These are phyloP conservation scores for Boechera retrofracta DNA, from an alignment of 345 rosid species.

Conservation along the genomic window DNA sequence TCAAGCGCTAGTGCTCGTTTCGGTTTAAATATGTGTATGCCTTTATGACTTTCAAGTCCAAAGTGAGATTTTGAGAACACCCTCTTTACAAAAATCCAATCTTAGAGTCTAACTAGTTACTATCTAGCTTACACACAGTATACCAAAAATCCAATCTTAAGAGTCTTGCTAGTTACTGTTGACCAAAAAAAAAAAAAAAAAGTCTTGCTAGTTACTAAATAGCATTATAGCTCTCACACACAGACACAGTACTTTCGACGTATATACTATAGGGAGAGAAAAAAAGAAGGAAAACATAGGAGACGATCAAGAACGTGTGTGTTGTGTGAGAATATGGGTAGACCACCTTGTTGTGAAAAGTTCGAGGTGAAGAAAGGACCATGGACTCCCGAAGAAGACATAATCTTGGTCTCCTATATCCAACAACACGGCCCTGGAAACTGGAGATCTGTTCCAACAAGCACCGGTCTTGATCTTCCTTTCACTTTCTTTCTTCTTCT, in stretches of 20 bases:
- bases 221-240: background rate
- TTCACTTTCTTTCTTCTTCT: constrained; percentile 4
- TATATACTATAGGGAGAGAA: too few species aligned
- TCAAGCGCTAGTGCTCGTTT: constrained; percentile 17
- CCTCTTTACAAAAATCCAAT: constrained; percentile 29
- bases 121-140: background rate
- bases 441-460: constrained; percentile 89
- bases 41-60: constrained; percentile 31
- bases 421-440: constrained; percentile 96
- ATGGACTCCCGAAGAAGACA: constrained; percentile 99
- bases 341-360: constrained; percentile 92
- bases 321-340: constrained; percentile 57
- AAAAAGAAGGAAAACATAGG: too few species aligned
- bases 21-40: constrained; percentile 19
- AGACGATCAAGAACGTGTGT: constrained; percentile 2
- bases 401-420: constrained; percentile 82
- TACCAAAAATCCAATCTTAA: constrained; percentile 18
- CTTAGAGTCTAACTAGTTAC: constrained; percentile 29
- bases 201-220: constrained; percentile 15
- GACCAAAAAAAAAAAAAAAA: too few species aligned
- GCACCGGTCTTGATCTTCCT: constrained; percentile 60
- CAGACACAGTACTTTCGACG: background rate
- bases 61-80: background rate
- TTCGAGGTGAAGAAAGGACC: constrained; percentile 95
- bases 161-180: constrained; percentile 19